Percentiles rank a stretch among this genome's conserved stretches.
These are phyloP conservation scores for Neurospora cerealis DNA, from an alignment of 495 filamentous ascomycete species.

Conservation along the genomic window DNA sequence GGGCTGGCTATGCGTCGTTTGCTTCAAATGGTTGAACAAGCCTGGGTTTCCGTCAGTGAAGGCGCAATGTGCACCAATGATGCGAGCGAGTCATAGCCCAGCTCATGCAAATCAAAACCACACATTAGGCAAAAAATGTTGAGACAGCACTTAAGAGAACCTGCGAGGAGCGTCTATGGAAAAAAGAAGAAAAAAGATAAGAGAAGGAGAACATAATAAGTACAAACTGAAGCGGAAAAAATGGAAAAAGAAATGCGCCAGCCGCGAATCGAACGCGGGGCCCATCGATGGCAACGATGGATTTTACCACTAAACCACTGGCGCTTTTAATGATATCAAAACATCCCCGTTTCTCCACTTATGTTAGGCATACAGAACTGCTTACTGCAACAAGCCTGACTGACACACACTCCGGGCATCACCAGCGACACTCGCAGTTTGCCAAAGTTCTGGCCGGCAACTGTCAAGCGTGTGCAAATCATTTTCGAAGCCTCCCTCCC, in stretches of 20 bases:
- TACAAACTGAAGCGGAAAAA: not conserved
- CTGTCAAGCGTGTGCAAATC: not conserved
- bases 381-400: not conserved
- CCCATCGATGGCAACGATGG: not conserved
- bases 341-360: fast-evolving
- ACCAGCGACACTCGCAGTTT: not conserved
- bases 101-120: not conserved
- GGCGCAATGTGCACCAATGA: not conserved
- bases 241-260: not conserved
- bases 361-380: not conserved
- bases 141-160: not conserved
- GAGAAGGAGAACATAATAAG: not conserved
- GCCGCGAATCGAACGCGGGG: not conserved
- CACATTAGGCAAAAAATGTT: not conserved
- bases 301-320: not conserved
- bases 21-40: not conserved
- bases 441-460: not conserved
- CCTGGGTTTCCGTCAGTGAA: not conserved
- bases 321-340: not conserved
- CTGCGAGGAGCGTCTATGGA: not conserved
- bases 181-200: not conserved
- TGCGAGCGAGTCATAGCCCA: not conserved
- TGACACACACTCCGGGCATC: not conserved
- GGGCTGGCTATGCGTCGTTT: not conserved
- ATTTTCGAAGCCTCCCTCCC: not conserved